These are phyloP conservation scores for Plasmodium sp. DNA, from an alignment of 169 alveolate genomes.

Conservation along the genomic window DNA sequence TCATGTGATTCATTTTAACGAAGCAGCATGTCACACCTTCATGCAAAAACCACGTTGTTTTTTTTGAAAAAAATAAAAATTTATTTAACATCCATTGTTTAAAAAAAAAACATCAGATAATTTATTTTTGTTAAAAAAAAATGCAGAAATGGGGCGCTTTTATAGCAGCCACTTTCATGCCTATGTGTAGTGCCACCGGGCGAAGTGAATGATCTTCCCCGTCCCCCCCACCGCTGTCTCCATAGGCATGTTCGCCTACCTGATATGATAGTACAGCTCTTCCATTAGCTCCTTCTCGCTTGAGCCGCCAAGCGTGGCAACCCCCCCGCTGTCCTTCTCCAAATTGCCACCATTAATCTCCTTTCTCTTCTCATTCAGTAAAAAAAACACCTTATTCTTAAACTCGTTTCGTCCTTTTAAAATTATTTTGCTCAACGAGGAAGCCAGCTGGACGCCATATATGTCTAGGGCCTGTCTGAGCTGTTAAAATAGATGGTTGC, in stretches of 20 bases:
- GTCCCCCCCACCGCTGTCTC: not conserved
- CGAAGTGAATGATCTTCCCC: not conserved
- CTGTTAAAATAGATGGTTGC: constrained; percentile 6
- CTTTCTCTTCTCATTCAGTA: constrained; percentile 58
- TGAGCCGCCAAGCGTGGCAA: not conserved
- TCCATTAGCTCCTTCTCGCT: constrained; percentile 28
- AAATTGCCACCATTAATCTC: not conserved
- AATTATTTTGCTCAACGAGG: constrained; percentile 74
- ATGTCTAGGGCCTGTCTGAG: constrained; percentile 68
- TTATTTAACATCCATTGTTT: constrained; percentile 4
- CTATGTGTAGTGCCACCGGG: not conserved
- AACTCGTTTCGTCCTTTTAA: constrained; percentile 67
- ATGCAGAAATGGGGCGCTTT: no score
- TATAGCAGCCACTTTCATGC: not conserved
- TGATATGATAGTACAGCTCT: constrained; percentile 41
- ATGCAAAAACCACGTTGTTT: not conserved
- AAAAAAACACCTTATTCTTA: constrained; percentile 63
- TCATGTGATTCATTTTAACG: constrained; percentile 1
- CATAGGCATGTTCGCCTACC: constrained; percentile 13
- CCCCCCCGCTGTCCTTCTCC: constrained; percentile 1
- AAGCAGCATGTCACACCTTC: not conserved
- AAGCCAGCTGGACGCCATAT: constrained; percentile 70
- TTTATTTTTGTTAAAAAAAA: constrained; percentile 12
- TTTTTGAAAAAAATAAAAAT: not conserved
- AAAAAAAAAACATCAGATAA: not conserved